A percentile compares a stretch with the other conserved stretches of the same genome.
Evolutionary conservation across 2,329 filamentous ascomycete species (phyloP).

Genomic region (Colletotrichum agaves): DNA sequence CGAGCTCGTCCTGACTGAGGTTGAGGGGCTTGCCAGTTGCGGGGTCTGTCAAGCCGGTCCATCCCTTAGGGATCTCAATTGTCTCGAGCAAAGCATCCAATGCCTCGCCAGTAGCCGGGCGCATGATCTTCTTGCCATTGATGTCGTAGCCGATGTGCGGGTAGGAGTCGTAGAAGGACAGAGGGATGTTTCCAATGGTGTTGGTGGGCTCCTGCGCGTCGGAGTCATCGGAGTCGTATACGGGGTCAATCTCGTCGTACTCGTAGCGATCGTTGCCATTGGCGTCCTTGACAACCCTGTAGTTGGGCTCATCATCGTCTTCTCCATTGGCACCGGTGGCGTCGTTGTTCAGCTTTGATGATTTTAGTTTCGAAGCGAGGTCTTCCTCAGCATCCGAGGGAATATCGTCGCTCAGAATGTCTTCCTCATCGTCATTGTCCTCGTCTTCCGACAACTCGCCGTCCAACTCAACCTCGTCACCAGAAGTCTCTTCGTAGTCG

Average conservation of each 20-base stretch:
- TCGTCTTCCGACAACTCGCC: constrained; percentile 55
- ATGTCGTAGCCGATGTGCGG: constrained; percentile 99
- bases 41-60: constrained; percentile 95
- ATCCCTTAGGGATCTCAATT: constrained; percentile 96
- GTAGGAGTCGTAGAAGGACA: constrained; percentile 96
- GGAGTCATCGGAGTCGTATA: constrained; percentile 95
- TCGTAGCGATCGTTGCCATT: constrained; percentile 92
- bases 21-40: constrained; percentile 93
- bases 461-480: constrained; percentile 47
- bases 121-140: constrained; percentile 97
- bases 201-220: constrained; percentile 83
- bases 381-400: constrained; percentile 52
- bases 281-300: constrained; percentile 77
- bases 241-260: constrained; percentile 92
- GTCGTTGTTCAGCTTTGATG: constrained; percentile 40
- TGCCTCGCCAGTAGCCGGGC: constrained; percentile 92
- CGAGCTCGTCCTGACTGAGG: constrained; percentile 86
- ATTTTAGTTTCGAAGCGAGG: constrained; percentile 48
- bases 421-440: constrained; percentile 49
- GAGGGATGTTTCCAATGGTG: constrained; percentile 93
- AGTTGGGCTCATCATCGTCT: constrained; percentile 57
- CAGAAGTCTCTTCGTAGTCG: constrained; percentile 60
- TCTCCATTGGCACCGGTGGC: constrained; percentile 45
- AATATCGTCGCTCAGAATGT: constrained; percentile 54
- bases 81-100: constrained; percentile 93